These are phyloP conservation scores for Colletotrichum sp. DNA, from an alignment of 2,329 filamentous ascomycete species.

Conservation along the genomic window DNA sequence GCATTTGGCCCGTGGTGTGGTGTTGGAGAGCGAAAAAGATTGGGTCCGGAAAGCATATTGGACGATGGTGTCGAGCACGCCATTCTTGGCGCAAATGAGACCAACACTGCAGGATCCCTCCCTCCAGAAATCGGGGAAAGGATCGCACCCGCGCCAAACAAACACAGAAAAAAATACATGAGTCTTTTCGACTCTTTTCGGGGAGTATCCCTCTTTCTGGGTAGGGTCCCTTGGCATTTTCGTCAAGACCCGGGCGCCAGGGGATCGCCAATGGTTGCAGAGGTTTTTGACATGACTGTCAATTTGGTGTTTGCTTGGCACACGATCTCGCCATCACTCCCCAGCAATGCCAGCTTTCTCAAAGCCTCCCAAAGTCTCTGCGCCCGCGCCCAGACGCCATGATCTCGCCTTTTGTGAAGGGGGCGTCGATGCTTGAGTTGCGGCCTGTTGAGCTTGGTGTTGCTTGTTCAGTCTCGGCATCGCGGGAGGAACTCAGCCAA, in stretches of 20 bases:
- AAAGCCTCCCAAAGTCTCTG: not conserved
- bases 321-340: not conserved
- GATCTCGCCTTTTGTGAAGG: not conserved
- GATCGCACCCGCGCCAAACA: constrained; percentile 7
- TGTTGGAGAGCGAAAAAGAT: not conserved
- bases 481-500: not conserved
- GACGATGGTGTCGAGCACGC: constrained; percentile 21
- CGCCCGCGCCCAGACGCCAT: not conserved
- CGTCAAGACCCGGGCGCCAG: not conserved
- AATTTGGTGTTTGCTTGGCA: not conserved
- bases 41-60: constrained; percentile 15
- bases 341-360: not conserved
- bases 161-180: not conserved
- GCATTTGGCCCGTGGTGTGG: not conserved
- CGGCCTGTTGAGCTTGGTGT: constrained; percentile 1
- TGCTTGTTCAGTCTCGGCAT: constrained; percentile 6
- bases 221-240: not conserved
- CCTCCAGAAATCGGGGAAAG: not conserved
- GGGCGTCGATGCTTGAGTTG: not conserved
- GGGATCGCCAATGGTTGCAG: not conserved
- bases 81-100: constrained; percentile 21
- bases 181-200: not conserved
- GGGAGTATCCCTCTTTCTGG: not conserved
- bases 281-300: not conserved
- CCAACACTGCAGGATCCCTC: constrained; percentile 2